Base-by-base conservation (phyloP, 2,329 filamentous ascomycete species). In the Diplodia seriata region DNA sequence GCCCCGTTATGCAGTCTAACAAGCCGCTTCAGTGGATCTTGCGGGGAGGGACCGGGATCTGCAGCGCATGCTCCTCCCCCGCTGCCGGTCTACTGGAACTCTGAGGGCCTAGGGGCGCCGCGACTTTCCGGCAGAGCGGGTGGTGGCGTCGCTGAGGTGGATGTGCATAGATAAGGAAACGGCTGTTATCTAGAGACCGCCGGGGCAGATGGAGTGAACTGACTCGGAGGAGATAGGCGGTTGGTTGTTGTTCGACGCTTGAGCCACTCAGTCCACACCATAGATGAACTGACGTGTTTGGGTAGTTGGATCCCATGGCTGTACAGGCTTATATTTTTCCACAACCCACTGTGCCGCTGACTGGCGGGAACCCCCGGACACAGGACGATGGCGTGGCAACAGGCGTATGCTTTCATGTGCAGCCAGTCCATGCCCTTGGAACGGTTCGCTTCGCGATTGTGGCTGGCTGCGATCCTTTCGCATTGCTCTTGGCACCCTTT, bases 1-100 rank as follows among this genome's bases (percentile, higher is more conserved):
- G 43, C 43, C 47, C 59, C 59, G 59, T 38, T 15, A 63, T 63
- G 59, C 59, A 63, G 26, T 26, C 57, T 38, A 38, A 23, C 59
- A 51, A 33, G 26, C 31, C 59, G 31, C 29, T 18, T 11, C 31
- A 20, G 26, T 47, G 56, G 26, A n/a, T 53, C n/a, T 63, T 63
- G 59, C 47, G 59, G 59, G 59, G 59, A 26, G 59, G n/a, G 40
- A 43, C 40, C 18, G 8, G 26, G 57, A 49, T 33, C 40, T 43
- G 29, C 38, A 18, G 5, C 26, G 38, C 33, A 12, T 26, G 36
- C 11, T 12, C 20, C 12, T 36, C 33, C 40, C 40, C 18, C 12
- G 38, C 55, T 43, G 55, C 14, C 53, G 53, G 29, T 33, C 29
- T 31, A 6, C 14, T 14, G 54, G 31, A 33, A 33, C 31, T 9